Conservation (phyloP, 306 rosid genomes). For the Begonia masoniana region DNA sequence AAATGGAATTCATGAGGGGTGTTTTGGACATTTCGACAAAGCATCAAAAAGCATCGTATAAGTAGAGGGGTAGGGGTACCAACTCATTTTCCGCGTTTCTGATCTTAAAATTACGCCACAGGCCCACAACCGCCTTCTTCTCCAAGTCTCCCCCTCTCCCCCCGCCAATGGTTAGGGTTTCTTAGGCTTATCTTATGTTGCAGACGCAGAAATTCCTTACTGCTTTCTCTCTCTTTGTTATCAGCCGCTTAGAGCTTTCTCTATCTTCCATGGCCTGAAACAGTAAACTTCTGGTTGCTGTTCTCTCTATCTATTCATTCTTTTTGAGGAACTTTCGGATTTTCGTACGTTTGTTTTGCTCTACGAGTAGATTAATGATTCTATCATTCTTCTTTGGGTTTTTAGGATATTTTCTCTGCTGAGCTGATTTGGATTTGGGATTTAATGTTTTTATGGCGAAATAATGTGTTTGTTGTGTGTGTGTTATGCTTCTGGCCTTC, state of each 20-base stretch:
- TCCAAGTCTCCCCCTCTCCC: not conserved
- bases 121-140: not conserved
- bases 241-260: slow-evolving; percentile 8
- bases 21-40: not conserved
- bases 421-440: too few relatives aligned
- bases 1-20: not conserved
- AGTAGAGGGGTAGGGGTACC: not conserved
- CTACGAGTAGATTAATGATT: not conserved
- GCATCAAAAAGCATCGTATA: not conserved
- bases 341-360: not conserved
- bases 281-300: slow-evolving; percentile 12
- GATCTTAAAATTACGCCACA: not conserved
- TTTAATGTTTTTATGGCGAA: too few relatives aligned
- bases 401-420: too few relatives aligned
- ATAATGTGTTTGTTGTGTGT: too few relatives aligned
- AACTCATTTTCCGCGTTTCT: not conserved
- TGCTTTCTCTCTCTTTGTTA: slow-evolving; percentile 8
- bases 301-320: not conserved
- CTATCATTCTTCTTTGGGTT: not conserved
- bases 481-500: too few relatives aligned
- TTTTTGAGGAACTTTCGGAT: not conserved
- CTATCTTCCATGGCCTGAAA: slow-evolving; percentile 26
- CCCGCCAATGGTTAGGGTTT: slow-evolving; percentile 58
- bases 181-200: slow-evolving; percentile 26
- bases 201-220: slow-evolving; percentile 15